A percentile compares a stretch with the other conserved stretches of the same genome.
Evolutionary conservation across 1,139 yeast genomes (phyloP).

Genomic region (Suhomyces bribrorum): DNA sequence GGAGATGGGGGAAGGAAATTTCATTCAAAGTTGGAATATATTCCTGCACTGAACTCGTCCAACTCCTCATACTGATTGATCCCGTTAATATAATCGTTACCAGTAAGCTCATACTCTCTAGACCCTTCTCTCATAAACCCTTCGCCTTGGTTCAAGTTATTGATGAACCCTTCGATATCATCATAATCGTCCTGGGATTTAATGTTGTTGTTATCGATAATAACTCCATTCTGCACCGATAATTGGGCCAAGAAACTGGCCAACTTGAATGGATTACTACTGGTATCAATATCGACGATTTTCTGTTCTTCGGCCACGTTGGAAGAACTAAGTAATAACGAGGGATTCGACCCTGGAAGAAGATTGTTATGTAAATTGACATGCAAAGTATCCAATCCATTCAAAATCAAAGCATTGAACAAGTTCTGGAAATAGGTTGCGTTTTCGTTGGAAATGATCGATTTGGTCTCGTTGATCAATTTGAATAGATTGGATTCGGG

Average conservation of each 20-base stretch:
- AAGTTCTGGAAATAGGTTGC: slow-evolving; percentile 27
- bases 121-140: slow-evolving; percentile 6
- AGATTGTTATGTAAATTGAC: slow-evolving; percentile 24
- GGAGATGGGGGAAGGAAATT: too few species aligned
- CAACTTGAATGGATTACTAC: slow-evolving; percentile 48
- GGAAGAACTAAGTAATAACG: slow-evolving; percentile 11
- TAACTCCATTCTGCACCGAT: slow-evolving; percentile 62
- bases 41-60: slow-evolving; percentile 87
- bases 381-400: slow-evolving; percentile 32
- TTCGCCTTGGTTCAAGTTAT: slow-evolving; percentile 12
- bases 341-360: slow-evolving; percentile 10
- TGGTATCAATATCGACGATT: slow-evolving; percentile 21
- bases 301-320: slow-evolving; percentile 15
- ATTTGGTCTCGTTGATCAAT: slow-evolving; percentile 47
- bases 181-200: slow-evolving; percentile 49
- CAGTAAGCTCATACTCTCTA: slow-evolving; percentile 23
- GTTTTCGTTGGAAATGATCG: slow-evolving; percentile 24
- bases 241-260: slow-evolving; percentile 71
- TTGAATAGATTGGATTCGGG: slow-evolving; percentile 46
- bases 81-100: slow-evolving; percentile 44
- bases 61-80: slow-evolving; percentile 63
- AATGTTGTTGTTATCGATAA: slow-evolving; percentile 43
- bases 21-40: slow-evolving; percentile 78
- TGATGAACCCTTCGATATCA: slow-evolving; percentile 34
- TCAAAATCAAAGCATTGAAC: slow-evolving; percentile 30